Conservation (phyloP, 768 basidiomycete species). For the Neoboletus magnificus region DNA sequence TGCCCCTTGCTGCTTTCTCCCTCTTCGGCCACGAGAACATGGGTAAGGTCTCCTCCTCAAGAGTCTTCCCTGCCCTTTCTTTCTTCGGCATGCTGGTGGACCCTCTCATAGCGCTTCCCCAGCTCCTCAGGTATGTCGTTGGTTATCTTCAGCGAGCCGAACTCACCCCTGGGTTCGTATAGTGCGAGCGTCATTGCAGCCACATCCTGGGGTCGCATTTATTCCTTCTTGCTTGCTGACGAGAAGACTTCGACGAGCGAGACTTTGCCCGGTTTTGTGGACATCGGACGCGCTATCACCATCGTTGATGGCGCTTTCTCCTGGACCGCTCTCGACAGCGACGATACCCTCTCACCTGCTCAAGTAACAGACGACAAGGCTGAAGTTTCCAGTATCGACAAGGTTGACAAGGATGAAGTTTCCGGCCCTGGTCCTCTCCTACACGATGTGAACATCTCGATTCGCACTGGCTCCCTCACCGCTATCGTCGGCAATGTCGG, state of each 20-base stretch:
- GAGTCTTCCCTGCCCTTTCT: slow-evolving; percentile 28
- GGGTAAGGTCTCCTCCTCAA: slow-evolving; percentile 17
- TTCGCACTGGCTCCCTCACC: slow-evolving; percentile 22
- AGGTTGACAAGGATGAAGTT: slow-evolving; percentile 6
- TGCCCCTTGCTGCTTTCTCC: slow-evolving; percentile 33
- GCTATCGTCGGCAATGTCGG: slow-evolving; percentile 28
- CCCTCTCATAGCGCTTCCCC: slow-evolving; percentile 28
- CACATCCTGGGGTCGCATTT: slow-evolving; percentile 30
- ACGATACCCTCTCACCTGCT: background rate
- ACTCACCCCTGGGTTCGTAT: background rate
- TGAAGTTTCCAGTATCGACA: slow-evolving; percentile 8
- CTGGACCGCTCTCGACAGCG: slow-evolving; percentile 17
- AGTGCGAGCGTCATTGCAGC: slow-evolving; percentile 25
- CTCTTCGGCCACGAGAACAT: slow-evolving; percentile 28
- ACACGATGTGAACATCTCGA: slow-evolving; percentile 20
- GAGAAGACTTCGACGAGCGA: slow-evolving; percentile 16
- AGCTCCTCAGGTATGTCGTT: slow-evolving; percentile 25
- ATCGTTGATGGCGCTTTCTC: slow-evolving; percentile 23
- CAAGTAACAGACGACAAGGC: background rate
- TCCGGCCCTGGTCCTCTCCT: slow-evolving; percentile 15
- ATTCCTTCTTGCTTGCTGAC: slow-evolving; percentile 25
- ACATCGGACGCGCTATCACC: slow-evolving; percentile 19
- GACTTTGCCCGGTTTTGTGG: background rate
- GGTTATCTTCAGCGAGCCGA: background rate
- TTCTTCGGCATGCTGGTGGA: slow-evolving; percentile 33